Percentiles rank a stretch among this genome's conserved stretches.
phyloP scores from a whole-genome alignment of 108 stramenopile genomes.

The Cyclostephanos tholiformis region DNA sequence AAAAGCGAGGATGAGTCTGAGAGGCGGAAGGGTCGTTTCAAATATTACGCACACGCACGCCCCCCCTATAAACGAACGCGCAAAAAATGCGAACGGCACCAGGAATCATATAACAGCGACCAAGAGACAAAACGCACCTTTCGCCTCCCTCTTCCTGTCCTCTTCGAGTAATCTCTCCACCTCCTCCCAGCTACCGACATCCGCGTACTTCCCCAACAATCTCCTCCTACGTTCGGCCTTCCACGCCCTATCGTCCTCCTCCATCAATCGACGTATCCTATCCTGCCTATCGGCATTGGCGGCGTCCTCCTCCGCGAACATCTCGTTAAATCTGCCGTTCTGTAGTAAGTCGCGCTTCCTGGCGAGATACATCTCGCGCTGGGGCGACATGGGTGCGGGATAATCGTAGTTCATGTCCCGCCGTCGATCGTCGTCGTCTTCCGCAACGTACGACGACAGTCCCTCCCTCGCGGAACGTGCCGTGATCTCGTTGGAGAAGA shows the following conservation, averaged over 20 bases:
- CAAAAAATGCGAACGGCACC: not conserved
- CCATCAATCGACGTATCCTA: slow-evolving; percentile 51
- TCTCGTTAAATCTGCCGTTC: slow-evolving; percentile 44
- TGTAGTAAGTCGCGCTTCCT: slow-evolving; percentile 33
- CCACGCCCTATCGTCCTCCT: slow-evolving; percentile 67
- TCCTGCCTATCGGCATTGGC: slow-evolving; percentile 28
- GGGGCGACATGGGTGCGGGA: slow-evolving; percentile 5
- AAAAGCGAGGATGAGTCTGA: too few relatives aligned
- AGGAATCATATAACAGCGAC: not conserved
- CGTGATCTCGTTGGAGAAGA: not conserved
- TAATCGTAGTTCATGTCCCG: slow-evolving; percentile 7
- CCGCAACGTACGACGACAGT: too few relatives aligned
- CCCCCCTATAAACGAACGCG: too few relatives aligned
- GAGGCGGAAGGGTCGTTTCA: too few relatives aligned
- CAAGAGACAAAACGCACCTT: slow-evolving; percentile 44
- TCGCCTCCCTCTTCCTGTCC: slow-evolving; percentile 48
- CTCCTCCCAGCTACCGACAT: slow-evolving; percentile 62
- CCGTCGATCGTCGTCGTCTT: slow-evolving; percentile 12
- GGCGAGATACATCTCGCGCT: slow-evolving; percentile 24
- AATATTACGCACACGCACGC: too few relatives aligned
- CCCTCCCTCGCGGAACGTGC: not conserved
- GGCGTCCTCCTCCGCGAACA: slow-evolving; percentile 44
- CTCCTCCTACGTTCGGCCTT: slow-evolving; percentile 59
- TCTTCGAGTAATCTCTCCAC: slow-evolving; percentile 48
- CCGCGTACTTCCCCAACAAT: slow-evolving; percentile 72